Base-by-base conservation (phyloP, 768 basidiomycete species). In the Dioszegia crocea region DNA sequence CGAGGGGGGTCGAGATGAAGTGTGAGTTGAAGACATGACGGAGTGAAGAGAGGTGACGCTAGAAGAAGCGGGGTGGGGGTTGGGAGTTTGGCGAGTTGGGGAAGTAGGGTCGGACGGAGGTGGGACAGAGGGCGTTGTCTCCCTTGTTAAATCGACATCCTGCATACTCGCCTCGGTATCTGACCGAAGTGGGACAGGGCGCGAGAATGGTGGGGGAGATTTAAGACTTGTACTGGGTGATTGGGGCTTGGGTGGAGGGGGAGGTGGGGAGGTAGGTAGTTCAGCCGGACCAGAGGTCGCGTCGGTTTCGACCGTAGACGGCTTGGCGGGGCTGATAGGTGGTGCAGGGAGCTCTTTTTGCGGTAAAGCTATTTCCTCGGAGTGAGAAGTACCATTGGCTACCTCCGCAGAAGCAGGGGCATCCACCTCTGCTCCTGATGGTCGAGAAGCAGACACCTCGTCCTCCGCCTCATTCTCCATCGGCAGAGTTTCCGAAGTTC, bases 41-140 rank as follows among this genome's bases (percentile, higher is more conserved):
- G 68, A 70, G 21, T 66, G 62, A 8, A 70, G 36, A 9, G 68
- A 70, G 1, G 65, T 60, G 6, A 66, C 68, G 1, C 63, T 64
- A 1, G 65, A 47, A 8, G 68, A 70, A 50, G 65, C 65, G 14
- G 63, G 47, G 26, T 63, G 63, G 4, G 24, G 11, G 26, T 63
- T 65, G 4, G 24, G 11, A 1, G 19, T 21, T 16, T 23, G 51
- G 19, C 19, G 17, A 38, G 30, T 17, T 6, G 49, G 30, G 6
- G 49, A 36, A 9, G n/a, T 36, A 9, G 49, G 33, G 3, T 26
- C 44, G 6, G 44, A 21, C 19, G n/a, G n/a, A n/a, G n/a, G n/a
- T n/a, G n/a, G n/a, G 40, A n/a, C 23, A 38, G 33, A 19, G 19
- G 65, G 65, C 17, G 65, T 63, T 39, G 43, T 54, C 3, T 53